A percentile compares a stretch with the other conserved stretches of the same genome.
These are phyloP conservation scores for Dioscorea cayenensis DNA, from an alignment of 116 monocot genomes.

Conservation along the genomic window DNA sequence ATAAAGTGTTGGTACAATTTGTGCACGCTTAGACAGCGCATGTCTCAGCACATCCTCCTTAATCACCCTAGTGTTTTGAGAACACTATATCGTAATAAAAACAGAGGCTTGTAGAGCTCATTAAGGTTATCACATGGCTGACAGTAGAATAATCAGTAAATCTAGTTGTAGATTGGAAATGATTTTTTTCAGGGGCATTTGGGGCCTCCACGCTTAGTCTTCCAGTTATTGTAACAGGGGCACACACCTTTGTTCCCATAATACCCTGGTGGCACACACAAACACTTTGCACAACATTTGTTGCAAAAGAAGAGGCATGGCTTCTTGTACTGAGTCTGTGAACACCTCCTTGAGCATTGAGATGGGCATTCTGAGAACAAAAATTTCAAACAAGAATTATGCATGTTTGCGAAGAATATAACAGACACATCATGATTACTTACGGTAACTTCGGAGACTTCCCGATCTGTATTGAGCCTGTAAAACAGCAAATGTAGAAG, in stretches of 20 bases:
- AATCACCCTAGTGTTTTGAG: not conserved
- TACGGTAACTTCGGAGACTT: conserved; percentile 36
- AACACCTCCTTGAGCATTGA: conserved; percentile 50
- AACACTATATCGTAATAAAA: not conserved
- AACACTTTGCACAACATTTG: conserved; percentile 53
- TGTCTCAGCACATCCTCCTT: not conserved
- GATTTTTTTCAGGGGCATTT: conserved; percentile 51
- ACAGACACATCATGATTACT: conserved; percentile 2
- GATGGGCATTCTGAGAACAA: conserved; percentile 41
- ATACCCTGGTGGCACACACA: conserved; percentile 61
- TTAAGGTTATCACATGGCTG: not conserved
- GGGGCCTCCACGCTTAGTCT: conserved; percentile 63
- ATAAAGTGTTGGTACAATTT: not conserved
- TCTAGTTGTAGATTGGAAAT: not conserved
- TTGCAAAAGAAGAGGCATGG: conserved; percentile 69
- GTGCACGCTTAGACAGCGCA: not conserved
- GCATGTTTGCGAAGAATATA: too few species aligned
- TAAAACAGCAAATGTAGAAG: not conserved
- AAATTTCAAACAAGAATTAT: not conserved
- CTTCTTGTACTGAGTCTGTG: conserved; percentile 52
- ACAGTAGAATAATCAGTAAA: not conserved
- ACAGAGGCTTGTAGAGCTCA: not conserved
- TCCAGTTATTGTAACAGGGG: conserved; percentile 87
- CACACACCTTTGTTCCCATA: conserved; percentile 60
- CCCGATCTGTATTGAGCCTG: conserved; percentile 31